phyloP scores from a whole-genome alignment of 768 basidiomycete genomes.

The Phylloporus arenicola region DNA sequence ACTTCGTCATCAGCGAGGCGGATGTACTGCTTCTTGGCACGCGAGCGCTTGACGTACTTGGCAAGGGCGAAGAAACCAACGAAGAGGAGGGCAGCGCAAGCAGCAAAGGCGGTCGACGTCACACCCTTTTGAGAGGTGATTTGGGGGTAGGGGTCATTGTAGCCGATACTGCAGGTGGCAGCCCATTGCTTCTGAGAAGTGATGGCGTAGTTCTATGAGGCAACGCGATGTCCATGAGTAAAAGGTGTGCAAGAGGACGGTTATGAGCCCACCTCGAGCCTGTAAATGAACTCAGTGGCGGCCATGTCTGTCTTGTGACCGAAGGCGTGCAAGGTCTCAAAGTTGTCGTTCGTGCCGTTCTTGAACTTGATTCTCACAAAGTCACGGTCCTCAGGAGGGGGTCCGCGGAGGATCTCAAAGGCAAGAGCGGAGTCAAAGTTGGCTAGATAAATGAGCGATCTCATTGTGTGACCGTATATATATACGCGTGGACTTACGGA shows the following conservation, averaged over 20 bases:
- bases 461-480: slow-evolving; percentile 10
- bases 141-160: slow-evolving; percentile 29
- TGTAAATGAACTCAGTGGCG: slow-evolving; percentile 81
- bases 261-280: slow-evolving; percentile 54
- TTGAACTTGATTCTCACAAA: slow-evolving; percentile 82
- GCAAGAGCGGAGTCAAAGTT: slow-evolving; percentile 69
- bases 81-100: slow-evolving; percentile 34
- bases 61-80: slow-evolving; percentile 30
- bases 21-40: slow-evolving; percentile 30
- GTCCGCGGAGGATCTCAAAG: slow-evolving; percentile 74
- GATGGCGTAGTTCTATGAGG: slow-evolving; percentile 40
- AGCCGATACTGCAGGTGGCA: slow-evolving; percentile 33
- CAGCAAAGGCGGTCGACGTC: slow-evolving; percentile 30
- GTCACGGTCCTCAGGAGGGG: slow-evolving; percentile 70
- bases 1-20: slow-evolving; percentile 37
- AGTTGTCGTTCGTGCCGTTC: slow-evolving; percentile 66
- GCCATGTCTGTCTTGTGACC: slow-evolving; percentile 73
- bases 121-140: slow-evolving; percentile 29
- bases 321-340: slow-evolving; percentile 68
- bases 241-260: neutral
- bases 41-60: slow-evolving; percentile 34
- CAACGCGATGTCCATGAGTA: neutral
- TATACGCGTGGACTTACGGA: slow-evolving; percentile 47
- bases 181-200: slow-evolving; percentile 42
- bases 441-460: slow-evolving; percentile 37